Percentiles rank a stretch among this genome's conserved stretches.
These are phyloP conservation scores for Piloderma croceum DNA, from an alignment of 768 basidiomycete genomes.

Conservation along the genomic window DNA sequence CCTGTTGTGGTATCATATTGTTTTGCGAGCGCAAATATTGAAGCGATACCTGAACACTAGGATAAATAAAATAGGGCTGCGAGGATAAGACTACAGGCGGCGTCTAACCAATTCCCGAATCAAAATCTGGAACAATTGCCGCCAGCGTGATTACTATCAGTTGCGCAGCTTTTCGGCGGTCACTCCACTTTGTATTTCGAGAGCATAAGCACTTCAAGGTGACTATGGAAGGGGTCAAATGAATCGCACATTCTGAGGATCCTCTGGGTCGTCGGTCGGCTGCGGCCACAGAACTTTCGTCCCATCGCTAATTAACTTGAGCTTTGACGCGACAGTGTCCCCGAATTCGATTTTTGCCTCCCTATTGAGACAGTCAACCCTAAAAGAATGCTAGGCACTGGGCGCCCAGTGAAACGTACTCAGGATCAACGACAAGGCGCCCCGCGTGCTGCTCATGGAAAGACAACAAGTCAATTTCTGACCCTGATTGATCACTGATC, in stretches of 20 bases:
- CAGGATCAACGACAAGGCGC: conserved; percentile 56
- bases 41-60: conserved; percentile 44
- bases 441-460: conserved; percentile 56
- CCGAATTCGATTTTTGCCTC: conserved; percentile 63
- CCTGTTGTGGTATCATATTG: conserved; percentile 50
- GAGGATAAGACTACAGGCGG: conserved; percentile 7
- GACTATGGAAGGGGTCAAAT: not conserved
- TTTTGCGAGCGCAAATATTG: conserved; percentile 53
- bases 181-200: not conserved
- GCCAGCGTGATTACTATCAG: not conserved
- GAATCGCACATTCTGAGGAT: conserved; percentile 57
- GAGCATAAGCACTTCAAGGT: not conserved
- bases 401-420: conserved; percentile 42
- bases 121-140: conserved; percentile 66
- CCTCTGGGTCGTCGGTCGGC: conserved; percentile 54
- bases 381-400: not conserved
- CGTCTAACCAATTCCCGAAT: conserved; percentile 64
- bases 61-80: conserved; percentile 1
- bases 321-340: conserved; percentile 42
- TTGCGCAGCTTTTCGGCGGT: not conserved
- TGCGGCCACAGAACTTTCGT: conserved; percentile 66
- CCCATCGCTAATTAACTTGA: conserved; percentile 56
- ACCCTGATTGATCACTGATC: too few relatives aligned
- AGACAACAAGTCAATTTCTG: conserved; percentile 27
- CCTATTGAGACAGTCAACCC: conserved; percentile 22